Percentiles rank a stretch among this genome's conserved stretches.
Conservation (phyloP, 768 basidiomycete genomes). For the Plicaturopsis crispa region DNA sequence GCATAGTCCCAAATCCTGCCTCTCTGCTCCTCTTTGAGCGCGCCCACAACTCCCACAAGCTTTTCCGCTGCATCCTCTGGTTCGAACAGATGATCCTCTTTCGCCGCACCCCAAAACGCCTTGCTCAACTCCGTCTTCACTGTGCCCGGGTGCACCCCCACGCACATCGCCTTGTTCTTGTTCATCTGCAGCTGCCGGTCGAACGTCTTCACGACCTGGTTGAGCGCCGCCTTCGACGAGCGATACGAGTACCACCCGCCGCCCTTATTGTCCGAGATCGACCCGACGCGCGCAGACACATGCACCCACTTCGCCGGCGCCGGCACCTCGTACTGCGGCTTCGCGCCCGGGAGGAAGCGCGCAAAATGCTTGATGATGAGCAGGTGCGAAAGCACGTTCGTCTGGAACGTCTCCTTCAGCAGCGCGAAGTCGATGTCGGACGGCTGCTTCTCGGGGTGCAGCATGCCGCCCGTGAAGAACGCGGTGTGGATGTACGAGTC, state of each 20-base stretch:
- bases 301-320: conserved; percentile 51
- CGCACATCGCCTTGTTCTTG: conserved; percentile 38
- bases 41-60: conserved; percentile 36
- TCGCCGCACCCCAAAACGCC: conserved; percentile 38
- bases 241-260: conserved; percentile 63
- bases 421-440: conserved; percentile 34
- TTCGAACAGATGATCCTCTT: conserved; percentile 34
- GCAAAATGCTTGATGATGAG: conserved; percentile 58
- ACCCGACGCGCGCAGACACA: conserved; percentile 51
- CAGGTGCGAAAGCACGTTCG: conserved; percentile 54
- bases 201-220: conserved; percentile 56
- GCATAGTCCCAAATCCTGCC: conserved; percentile 55
- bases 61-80: conserved; percentile 42
- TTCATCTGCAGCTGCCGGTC: conserved; percentile 45
- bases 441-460: conserved; percentile 48
- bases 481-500: conserved; percentile 43
- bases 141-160: conserved; percentile 54
- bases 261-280: conserved; percentile 46
- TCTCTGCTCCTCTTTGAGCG: conserved; percentile 30
- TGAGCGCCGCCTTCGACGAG: conserved; percentile 54
- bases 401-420: conserved; percentile 40
- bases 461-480: conserved; percentile 47
- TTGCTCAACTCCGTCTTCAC: conserved; percentile 54
- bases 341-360: conserved; percentile 39
- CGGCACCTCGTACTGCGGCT: conserved; percentile 15